A percentile compares a stretch with the other conserved stretches of the same genome.
phyloP scores from a whole-genome alignment of 2,329 filamentous ascomycete genomes.

The Hymenotorrendiella dingleyae region DNA sequence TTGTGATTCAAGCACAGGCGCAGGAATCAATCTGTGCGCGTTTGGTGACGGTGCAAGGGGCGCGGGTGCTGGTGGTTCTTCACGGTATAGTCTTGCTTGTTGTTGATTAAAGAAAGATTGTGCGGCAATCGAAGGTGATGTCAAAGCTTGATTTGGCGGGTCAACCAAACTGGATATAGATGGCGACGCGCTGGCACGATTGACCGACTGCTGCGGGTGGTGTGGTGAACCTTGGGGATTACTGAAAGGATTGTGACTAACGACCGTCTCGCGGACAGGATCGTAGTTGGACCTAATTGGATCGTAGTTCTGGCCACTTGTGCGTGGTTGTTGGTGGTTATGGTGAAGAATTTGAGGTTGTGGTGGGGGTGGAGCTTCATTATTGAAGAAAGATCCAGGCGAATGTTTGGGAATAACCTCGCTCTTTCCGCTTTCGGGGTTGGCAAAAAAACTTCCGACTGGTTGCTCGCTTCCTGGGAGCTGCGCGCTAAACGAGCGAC shows the following conservation, averaged over 20 bases:
- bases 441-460: slow-evolving; percentile 1
- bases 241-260: slow-evolving; percentile 35
- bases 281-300: slow-evolving; percentile 74
- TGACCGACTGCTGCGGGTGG: slow-evolving; percentile 40
- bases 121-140: slow-evolving; percentile 28
- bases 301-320: slow-evolving; percentile 81
- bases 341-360: slow-evolving; percentile 25
- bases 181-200: slow-evolving; percentile 80
- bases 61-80: slow-evolving; percentile 21
- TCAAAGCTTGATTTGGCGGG: slow-evolving; percentile 41
- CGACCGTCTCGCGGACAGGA: slow-evolving; percentile 56
- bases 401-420: slow-evolving; percentile 31
- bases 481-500: background rate
- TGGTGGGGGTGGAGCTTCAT: slow-evolving; percentile 15
- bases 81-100: slow-evolving; percentile 19
- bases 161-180: slow-evolving; percentile 90
- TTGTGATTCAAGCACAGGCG: slow-evolving; percentile 11
- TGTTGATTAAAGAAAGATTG: slow-evolving; percentile 32
- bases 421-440: slow-evolving; percentile 31
- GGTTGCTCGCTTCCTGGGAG: background rate
- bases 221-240: slow-evolving; percentile 42
- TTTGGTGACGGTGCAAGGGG: slow-evolving; percentile 30
- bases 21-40: slow-evolving; percentile 22
- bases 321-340: slow-evolving; percentile 45
- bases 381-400: slow-evolving; percentile 26